Percentiles rank a stretch among this genome's conserved stretches.
Conservation (phyloP, 2,329 filamentous ascomycete species). For the Neodidymelliopsis sp. region DNA sequence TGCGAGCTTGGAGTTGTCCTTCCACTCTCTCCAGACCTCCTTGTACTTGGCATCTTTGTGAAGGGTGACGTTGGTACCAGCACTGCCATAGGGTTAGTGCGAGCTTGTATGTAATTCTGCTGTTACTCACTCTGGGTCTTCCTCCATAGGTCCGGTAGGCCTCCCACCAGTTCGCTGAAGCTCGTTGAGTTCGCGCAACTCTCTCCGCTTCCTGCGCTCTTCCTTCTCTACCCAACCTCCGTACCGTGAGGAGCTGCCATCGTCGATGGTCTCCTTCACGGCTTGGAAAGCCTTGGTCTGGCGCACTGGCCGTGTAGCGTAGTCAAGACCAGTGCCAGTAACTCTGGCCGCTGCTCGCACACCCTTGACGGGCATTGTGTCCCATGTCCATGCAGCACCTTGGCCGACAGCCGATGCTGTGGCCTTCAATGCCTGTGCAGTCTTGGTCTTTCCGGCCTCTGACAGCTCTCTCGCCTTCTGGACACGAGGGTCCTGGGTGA, state of each 20-base stretch:
- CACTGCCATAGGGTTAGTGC: constrained; percentile 61
- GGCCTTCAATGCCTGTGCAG: constrained; percentile 80
- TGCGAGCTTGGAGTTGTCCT: constrained; percentile 85
- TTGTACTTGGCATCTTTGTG: constrained; percentile 99
- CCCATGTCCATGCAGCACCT: constrained; percentile 95
- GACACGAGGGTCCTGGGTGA: constrained; percentile 91
- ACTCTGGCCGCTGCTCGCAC: constrained; percentile 84
- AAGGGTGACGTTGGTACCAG: constrained; percentile 90
- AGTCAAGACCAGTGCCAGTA: constrained; percentile 87
- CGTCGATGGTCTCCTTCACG: constrained; percentile 95
- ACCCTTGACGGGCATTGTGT: constrained; percentile 91
- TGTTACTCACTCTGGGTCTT: constrained; percentile 82
- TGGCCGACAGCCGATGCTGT: constrained; percentile 89
- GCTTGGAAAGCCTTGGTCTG: constrained; percentile 93
- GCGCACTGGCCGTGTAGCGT: constrained; percentile 91
- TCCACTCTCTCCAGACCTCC: constrained; percentile 97
- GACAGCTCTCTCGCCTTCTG: constrained; percentile 84
- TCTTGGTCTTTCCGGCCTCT: constrained; percentile 79
- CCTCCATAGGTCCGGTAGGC: constrained; percentile 68
- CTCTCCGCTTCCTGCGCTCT: constrained; percentile 81
- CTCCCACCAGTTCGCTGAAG: constrained; percentile 58
- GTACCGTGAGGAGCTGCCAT: constrained; percentile 94
- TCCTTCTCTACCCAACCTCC: constrained; percentile 98
- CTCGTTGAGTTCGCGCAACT: constrained; percentile 72
- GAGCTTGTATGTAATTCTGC: not conserved